Evolutionary conservation across 2,329 filamentous ascomycete genomes (phyloP).

Genomic region (Fusarium sulawesiense): DNA sequence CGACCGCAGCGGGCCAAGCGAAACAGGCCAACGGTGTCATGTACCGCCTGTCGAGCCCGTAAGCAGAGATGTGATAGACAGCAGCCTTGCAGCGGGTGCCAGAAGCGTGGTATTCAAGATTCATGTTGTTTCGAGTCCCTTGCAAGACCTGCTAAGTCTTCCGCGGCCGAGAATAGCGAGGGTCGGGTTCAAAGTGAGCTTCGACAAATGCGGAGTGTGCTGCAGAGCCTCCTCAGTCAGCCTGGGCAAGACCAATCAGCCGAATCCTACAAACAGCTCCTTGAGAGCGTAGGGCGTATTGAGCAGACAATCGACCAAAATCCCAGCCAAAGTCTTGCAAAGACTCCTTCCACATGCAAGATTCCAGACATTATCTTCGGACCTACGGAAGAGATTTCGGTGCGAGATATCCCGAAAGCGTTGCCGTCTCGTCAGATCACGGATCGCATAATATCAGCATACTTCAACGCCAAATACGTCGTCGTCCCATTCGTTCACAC

Average conservation of each 20-base stretch:
- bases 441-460: constrained; percentile 8
- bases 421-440: constrained; percentile 16
- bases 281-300: background rate
- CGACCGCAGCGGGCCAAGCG: constrained; percentile 1
- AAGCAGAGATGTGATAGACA: constrained; percentile 27
- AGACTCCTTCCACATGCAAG: background rate
- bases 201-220: constrained; percentile 15
- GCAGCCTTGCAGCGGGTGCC: constrained; percentile 13
- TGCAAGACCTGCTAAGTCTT: accelerated
- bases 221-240: constrained; percentile 1
- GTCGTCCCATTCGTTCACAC: constrained; percentile 19
- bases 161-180: background rate
- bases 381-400: background rate
- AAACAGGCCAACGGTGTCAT: constrained; percentile 9
- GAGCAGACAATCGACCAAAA: background rate
- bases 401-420: background rate
- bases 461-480: constrained; percentile 20
- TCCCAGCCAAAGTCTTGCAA: too few species aligned
- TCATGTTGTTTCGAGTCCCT: background rate
- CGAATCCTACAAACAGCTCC: background rate
- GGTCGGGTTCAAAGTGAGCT: constrained; percentile 7
- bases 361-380: constrained; percentile 1
- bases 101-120: background rate
- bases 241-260: background rate
- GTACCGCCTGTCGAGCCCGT: constrained; percentile 7